phyloP scores from a whole-genome alignment of 1,284 basidiomycete species.

The Cryptococcus amylolentus region DNA sequence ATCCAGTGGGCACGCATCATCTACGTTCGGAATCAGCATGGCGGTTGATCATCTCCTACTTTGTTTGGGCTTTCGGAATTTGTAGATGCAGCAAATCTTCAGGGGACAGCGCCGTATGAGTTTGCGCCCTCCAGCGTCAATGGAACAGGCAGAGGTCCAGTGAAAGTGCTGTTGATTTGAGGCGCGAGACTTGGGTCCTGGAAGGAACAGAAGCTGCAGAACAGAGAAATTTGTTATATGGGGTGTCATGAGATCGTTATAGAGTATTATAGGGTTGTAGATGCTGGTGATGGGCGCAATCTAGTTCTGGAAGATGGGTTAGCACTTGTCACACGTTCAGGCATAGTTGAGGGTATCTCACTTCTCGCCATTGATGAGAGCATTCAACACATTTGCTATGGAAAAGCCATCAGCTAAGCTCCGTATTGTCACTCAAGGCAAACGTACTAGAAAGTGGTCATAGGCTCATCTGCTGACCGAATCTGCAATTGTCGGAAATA shows the following conservation, averaged over 20 bases:
- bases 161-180: no score
- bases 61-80: no score
- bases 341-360: slow-evolving; percentile 10
- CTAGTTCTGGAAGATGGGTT: not conserved
- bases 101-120: no score
- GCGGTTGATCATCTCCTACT: no score
- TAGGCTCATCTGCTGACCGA: slow-evolving; percentile 91
- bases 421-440: not conserved
- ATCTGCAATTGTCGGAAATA: slow-evolving; percentile 98
- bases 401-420: not conserved
- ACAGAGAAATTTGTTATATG: not conserved
- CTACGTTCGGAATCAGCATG: no score
- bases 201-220: no score
- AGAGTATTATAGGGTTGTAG: not conserved
- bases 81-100: no score
- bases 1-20: slow-evolving; percentile 18
- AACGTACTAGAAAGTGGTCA: slow-evolving; percentile 82
- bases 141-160: no score
- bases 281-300: not conserved
- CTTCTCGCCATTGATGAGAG: slow-evolving; percentile 49
- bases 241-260: slow-evolving; percentile 4
- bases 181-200: no score
- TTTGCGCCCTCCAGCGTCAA: no score
- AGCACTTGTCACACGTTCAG: not conserved
- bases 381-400: slow-evolving; percentile 48